Evolutionary conservation across 805 yeast species (phyloP).

Genomic region (Teunomyces pallodes): DNA sequence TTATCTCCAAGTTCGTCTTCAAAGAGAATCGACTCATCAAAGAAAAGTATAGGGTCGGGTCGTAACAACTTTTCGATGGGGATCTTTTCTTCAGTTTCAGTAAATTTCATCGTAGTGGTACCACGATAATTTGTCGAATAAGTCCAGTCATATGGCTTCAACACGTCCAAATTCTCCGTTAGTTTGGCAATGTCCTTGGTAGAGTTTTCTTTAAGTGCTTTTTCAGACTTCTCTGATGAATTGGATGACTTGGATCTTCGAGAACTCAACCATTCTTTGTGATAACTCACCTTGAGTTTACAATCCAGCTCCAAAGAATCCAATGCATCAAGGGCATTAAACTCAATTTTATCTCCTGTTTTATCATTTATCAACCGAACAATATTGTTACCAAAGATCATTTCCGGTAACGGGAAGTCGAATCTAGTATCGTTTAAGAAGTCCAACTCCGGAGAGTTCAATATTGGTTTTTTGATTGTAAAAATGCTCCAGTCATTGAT

Average conservation of each 20-base stretch:
- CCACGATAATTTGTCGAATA: conserved; percentile 83
- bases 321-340: conserved; percentile 75
- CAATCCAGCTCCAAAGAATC: conserved; percentile 36
- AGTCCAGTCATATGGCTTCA: conserved; percentile 95
- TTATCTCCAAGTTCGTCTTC: conserved; percentile 98
- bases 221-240: conserved; percentile 20
- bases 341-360: conserved; percentile 48
- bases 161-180: conserved; percentile 49
- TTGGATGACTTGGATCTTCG: conserved; percentile 25
- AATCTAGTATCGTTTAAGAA: conserved; percentile 54
- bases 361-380: conserved; percentile 49
- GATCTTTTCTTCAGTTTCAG: conserved; percentile 32
- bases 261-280: conserved; percentile 70
- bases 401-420: conserved; percentile 88
- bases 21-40: conserved; percentile 81
- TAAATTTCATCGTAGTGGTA: conserved; percentile 30
- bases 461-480: conserved; percentile 73
- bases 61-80: conserved; percentile 69
- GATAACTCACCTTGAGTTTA: conserved; percentile 68
- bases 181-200: conserved; percentile 34
- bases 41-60: conserved; percentile 85
- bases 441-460: conserved; percentile 73
- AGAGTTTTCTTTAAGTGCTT: conserved; percentile 23
- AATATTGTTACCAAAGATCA: conserved; percentile 88
- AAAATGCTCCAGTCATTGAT: conserved; percentile 74